Base-by-base conservation (phyloP, 805 yeast genomes). In the Candida tallmaniae region DNA sequence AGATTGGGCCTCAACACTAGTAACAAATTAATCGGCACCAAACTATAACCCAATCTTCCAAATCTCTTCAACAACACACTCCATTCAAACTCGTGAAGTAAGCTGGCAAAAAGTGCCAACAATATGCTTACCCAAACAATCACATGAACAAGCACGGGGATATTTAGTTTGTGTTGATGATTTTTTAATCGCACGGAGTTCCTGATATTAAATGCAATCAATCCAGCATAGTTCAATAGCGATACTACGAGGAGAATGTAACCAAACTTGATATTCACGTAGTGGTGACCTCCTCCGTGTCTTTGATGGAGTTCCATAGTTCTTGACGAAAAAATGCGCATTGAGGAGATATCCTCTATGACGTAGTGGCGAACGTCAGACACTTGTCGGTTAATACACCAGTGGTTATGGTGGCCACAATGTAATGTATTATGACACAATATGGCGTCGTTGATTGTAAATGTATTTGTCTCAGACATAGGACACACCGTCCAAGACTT, bases 191-290 rank as follows among this genome's bases (percentile, higher is more conserved):
- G 32, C 12, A n/a, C 21, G 50, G 43, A 1, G n/a, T 31, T 6
- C 15, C 35, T n/a, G 27, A 14, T 6, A 24, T 24, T 16, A 27
- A 29, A 12, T 3, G 21, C 2, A 10, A 35, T 14, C 9, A 35
- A 9, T n/a, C 30, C 12, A 5, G 26, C 33, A 11, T 23, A 35
- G 18, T 35, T 74, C 0, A 62, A 29, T 0, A 68, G 30, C 1
- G 78, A 60, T 3, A 74, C 35, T 1, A 59, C 46, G 5, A 80
- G 51, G 0, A 77, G 52, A 9, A 69, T 46, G 45, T 76, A 74
- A 0, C 90, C 93, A 48, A 74, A 82, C 31, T 71, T 70, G 29
- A 78, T 47, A 48, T 82, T 82, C 27, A 71, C 72, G 36, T 45
- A 65, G 48, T 82, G 88, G 24, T 53, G 10, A n/a, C n/a, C n/a